Conservation (phyloP, 345 rosid genomes). For the Bretschneidera sinensis region DNA sequence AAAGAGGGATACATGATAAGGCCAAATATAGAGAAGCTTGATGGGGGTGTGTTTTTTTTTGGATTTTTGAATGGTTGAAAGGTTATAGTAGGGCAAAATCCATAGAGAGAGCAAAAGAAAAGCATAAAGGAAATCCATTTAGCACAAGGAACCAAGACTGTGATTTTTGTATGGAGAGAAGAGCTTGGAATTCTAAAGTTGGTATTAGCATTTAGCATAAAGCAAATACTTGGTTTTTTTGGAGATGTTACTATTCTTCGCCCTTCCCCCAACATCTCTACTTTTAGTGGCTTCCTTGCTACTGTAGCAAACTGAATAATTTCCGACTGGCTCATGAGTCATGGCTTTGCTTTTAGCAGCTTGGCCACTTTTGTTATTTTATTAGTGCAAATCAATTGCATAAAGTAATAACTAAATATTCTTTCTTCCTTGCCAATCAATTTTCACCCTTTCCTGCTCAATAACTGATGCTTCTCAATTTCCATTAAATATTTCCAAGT, state of each 20-base stretch:
- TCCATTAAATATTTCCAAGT: too few relatives aligned
- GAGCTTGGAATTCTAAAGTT: constrained; percentile 47
- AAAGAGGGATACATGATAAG: constrained; percentile 1
- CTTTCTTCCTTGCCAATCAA: too few relatives aligned
- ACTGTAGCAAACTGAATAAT: constrained; percentile 14
- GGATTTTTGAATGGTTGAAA: constrained; percentile 19
- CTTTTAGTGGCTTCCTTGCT: constrained; percentile 36
- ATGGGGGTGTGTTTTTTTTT: constrained; percentile 7
- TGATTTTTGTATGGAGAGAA: constrained; percentile 27
- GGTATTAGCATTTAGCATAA: constrained; percentile 21
- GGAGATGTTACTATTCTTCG: constrained; percentile 15
- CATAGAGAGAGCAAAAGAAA: constrained; percentile 26
- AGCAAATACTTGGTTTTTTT: constrained; percentile 23
- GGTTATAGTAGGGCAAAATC: constrained; percentile 16
- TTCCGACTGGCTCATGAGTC: constrained; percentile 18
- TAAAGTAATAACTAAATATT: too few relatives aligned
- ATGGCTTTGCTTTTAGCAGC: constrained; percentile 23
- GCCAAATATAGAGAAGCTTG: constrained; percentile 14
- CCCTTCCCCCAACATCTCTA: constrained; percentile 34
- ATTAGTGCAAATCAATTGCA: too few relatives aligned
- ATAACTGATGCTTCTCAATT: too few relatives aligned
- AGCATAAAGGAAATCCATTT: constrained; percentile 31
- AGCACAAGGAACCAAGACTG: constrained; percentile 33
- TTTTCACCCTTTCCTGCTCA: background rate
- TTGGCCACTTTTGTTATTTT: constrained; percentile 5